Base-by-base conservation (phyloP, 352 stramenopile species). In the Globisporangium cystogenes region DNA sequence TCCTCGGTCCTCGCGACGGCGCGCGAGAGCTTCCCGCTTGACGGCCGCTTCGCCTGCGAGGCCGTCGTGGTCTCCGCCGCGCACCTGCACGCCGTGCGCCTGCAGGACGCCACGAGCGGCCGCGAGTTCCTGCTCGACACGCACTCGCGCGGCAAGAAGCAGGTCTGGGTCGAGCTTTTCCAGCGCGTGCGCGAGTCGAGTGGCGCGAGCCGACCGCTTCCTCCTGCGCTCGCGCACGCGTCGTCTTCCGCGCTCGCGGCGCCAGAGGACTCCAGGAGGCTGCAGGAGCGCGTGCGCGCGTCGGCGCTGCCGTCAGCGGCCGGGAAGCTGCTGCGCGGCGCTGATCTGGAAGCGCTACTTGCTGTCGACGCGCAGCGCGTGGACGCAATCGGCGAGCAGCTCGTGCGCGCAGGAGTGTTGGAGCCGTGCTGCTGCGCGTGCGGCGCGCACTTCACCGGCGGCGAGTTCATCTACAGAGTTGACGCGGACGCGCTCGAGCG, bases 161-260 rank as follows among this genome's bases (percentile, higher is more conserved):
- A 82, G 35, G 64, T 83, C 60, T 86, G 74, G 74, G 71, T 86
- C 48, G 67, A 79, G 16, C 39, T 77, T 10, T 78, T 80, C 48
- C 43, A 43, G 41, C 76, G 60, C 14, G 59, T 49, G 45, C 68
- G 52, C 20, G 23, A 23, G 11, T 67, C 51, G 14, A 40, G 68
- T 6, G 51, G 40, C 31, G 52, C 54, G 10, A 57, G 51, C 36
- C 69, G 53, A 54, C 40, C 51, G 6, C 48, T 47, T 23, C 7
- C 27, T 11, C 12, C 33, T 35, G 29, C 29, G 8, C 8, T 35
- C 29, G 8, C 29, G 29, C 29, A 7, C 33, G 33, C 33, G 15
- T 3, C 40, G 29, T 26, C 24, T 8, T 33, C 48, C 8, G 26
- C 46, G 24, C 41, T n/a, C n/a, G n/a, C 43, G 11, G 7, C 27